Base-by-base conservation (phyloP, 805 yeast genomes). In the Starmerella asiatica region DNA sequence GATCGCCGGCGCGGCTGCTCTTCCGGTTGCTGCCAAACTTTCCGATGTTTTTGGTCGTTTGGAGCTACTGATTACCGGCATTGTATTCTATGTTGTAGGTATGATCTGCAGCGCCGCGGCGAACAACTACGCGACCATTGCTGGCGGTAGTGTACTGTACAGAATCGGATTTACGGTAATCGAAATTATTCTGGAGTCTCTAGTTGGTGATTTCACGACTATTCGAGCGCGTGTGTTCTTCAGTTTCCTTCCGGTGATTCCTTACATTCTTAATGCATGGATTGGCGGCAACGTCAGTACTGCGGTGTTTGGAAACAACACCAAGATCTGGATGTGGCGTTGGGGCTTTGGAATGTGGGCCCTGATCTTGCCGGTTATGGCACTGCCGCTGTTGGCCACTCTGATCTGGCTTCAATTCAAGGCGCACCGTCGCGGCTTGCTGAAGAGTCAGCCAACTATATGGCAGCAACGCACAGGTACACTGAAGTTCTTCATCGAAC, bases 321-420 rank as follows among this genome's bases (percentile, higher is more conserved):
- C 65, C 26, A 37, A 38, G 34, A 12, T 36, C 21, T 32, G 33
- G 32, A 42, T 37, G 42, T 76, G 82, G 77, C 65, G 73, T 14
- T 79, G 86, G 86, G 78, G 77, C 52, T 72, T 78, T 49, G 85
- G 78, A 29, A 78, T 79, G 71, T 79, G 80, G 80, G 84, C 85
- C 1, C 75, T 76, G 50, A 76, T 79, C 47, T 71, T 75, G 66
- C 86, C 86, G 27, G 60, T 76, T 29, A 54, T 74, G 4, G 63
- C 76, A 48, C 38, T 79, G n/a, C 88, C 86, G 17, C 57, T 79
- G 37, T 48, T 76, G 6, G 46, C 49, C 4, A 68, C 76, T 51
- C 60, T 75, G 51, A 15, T 65, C 3, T 77, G 76, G 56, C 75
- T 77, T 79, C 56, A 68, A 47, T 60, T 58, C 48, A 54, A 58